Evolutionary conservation across 2,329 filamentous ascomycete genomes (phyloP).

Genomic region (Fusarium sp.): DNA sequence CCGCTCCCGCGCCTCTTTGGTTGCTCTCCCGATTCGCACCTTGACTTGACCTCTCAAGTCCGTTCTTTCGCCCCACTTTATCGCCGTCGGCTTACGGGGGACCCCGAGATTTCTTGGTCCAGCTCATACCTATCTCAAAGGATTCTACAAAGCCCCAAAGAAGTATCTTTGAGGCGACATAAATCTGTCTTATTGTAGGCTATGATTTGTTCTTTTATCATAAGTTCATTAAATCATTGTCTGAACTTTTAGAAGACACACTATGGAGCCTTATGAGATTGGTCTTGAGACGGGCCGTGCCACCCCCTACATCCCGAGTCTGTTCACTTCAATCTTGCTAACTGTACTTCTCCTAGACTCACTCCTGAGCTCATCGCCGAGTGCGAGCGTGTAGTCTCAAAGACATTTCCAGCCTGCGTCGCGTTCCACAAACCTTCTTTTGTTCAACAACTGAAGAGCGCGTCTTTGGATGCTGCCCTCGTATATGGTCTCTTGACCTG

Average conservation of each 20-base stretch:
- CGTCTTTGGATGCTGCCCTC: conserved; percentile 65
- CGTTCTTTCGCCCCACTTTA: conserved; percentile 35
- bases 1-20: conserved; percentile 28
- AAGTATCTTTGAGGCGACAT: not conserved
- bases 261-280: not conserved
- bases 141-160: conserved; percentile 5
- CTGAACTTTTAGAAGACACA: not conserved
- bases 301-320: conserved; percentile 28
- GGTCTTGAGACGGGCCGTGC: conserved; percentile 39
- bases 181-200: not conserved
- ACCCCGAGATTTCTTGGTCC: conserved; percentile 24
- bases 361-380: conserved; percentile 68
- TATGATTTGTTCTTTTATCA: not conserved
- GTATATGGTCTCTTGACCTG: conserved; percentile 68
- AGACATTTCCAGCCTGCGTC: conserved; percentile 70
- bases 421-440: conserved; percentile 73
- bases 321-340: conserved; percentile 34
- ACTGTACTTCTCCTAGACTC: conserved; percentile 51
- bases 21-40: conserved; percentile 27
- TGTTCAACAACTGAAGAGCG: conserved; percentile 69
- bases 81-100: conserved; percentile 42
- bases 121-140: not conserved
- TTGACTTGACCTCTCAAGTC: conserved; percentile 12
- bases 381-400: conserved; percentile 70
- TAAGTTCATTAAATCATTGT: not conserved